Percentiles rank a stretch among this genome's conserved stretches.
phyloP scores from a whole-genome alignment of 306 rosid genomes.

The Clitoria ternatea region DNA sequence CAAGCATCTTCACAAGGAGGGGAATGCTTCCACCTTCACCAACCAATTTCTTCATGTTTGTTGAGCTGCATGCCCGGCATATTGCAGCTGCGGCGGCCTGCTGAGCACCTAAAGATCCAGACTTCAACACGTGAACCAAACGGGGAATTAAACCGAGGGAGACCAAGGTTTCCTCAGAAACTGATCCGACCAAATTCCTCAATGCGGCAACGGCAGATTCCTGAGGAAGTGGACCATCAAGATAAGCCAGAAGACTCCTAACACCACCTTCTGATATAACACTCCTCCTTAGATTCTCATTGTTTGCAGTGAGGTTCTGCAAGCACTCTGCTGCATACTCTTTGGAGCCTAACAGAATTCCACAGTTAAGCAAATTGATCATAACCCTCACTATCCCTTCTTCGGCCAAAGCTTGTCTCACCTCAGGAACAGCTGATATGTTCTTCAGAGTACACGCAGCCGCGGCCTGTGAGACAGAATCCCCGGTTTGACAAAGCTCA shows the following conservation, averaged over 20 bases:
- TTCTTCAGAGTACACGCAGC: slow-evolving; percentile 80
- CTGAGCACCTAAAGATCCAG: slow-evolving; percentile 74
- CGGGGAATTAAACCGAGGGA: slow-evolving; percentile 60
- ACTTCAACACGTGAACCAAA: slow-evolving; percentile 55
- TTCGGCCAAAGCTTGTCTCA: slow-evolving; percentile 64
- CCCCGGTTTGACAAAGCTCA: slow-evolving; percentile 75
- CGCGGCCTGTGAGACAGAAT: slow-evolving; percentile 77
- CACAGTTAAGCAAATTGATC: slow-evolving; percentile 65
- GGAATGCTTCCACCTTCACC: slow-evolving; percentile 84
- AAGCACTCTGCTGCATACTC: slow-evolving; percentile 88
- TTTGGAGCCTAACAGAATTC: slow-evolving; percentile 69
- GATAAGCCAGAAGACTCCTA: slow-evolving; percentile 65
- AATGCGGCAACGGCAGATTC: slow-evolving; percentile 80
- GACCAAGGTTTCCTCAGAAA: slow-evolving; percentile 46
- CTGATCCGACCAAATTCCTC: slow-evolving; percentile 64
- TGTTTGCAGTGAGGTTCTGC: slow-evolving; percentile 80
- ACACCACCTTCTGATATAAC: slow-evolving; percentile 83
- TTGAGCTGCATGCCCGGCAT: slow-evolving; percentile 48
- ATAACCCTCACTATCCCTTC: slow-evolving; percentile 67
- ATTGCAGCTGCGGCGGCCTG: slow-evolving; percentile 70
- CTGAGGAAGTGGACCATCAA: slow-evolving; percentile 72
- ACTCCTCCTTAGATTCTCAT: slow-evolving; percentile 55
- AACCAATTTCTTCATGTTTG: slow-evolving; percentile 51
- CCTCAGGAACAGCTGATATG: slow-evolving; percentile 76
- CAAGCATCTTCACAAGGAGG: slow-evolving; percentile 74